These are phyloP conservation scores for Mortierella sp. DNA, from an alignment of 371 early-diverging fungal species.

Conservation along the genomic window DNA sequence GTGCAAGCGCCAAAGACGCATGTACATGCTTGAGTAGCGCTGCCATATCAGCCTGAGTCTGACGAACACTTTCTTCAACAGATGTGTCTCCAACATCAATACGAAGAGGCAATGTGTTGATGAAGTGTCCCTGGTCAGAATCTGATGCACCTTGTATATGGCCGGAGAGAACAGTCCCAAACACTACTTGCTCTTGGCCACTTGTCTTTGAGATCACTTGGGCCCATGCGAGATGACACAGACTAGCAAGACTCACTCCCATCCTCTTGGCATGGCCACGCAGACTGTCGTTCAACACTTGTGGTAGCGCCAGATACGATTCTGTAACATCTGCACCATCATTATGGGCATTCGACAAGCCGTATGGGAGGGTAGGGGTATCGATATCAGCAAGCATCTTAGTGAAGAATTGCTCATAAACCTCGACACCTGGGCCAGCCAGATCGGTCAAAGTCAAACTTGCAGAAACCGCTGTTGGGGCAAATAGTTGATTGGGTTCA, in stretches of 20 bases:
- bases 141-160: background rate
- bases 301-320: too few species aligned
- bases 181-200: constrained; percentile 23
- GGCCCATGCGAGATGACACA: constrained; percentile 33
- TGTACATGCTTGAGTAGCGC: constrained; percentile 23
- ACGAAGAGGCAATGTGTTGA: constrained; percentile 29
- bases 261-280: background rate
- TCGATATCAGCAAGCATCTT: too few species aligned
- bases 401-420: too few species aligned
- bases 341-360: too few species aligned
- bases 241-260: constrained; percentile 20
- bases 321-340: too few species aligned
- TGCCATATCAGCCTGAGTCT: constrained; percentile 3
- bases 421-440: too few species aligned
- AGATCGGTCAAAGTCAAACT: too few species aligned
- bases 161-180: constrained; percentile 21
- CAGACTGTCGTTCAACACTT: background rate
- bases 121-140: constrained; percentile 12
- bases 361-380: too few species aligned
- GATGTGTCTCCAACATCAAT: constrained; percentile 10
- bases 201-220: constrained; percentile 8
- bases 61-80: constrained; percentile 16
- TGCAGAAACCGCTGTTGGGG: too few species aligned
- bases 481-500: too few species aligned
- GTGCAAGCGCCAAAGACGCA: constrained; percentile 32